Percentiles rank a stretch among this genome's conserved stretches.
phyloP scores from a whole-genome alignment of 768 basidiomycete species.

The Lepiota venenata region DNA sequence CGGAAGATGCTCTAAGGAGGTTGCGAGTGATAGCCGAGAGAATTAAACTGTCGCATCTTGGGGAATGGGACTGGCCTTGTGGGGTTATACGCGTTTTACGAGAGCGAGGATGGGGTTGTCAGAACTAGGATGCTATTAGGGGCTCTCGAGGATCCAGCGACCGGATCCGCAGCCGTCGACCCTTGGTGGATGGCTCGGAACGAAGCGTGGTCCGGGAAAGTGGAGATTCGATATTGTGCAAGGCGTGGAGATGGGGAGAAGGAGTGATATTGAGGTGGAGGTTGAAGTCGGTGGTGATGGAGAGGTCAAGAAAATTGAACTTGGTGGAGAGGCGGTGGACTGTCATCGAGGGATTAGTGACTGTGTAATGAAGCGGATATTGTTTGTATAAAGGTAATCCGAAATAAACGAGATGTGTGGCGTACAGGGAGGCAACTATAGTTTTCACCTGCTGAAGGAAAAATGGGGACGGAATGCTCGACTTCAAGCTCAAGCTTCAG shows the following conservation, averaged over 20 bases:
- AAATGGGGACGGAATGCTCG: too few species aligned
- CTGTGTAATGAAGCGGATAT: background rate
- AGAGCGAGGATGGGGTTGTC: conserved; percentile 28
- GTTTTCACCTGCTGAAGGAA: too few species aligned
- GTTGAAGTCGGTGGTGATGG: conserved; percentile 29
- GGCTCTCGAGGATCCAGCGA: conserved; percentile 40
- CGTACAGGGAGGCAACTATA: too few species aligned
- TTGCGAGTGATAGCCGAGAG: conserved; percentile 25
- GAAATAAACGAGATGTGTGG: too few species aligned
- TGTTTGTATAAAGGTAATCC: too few species aligned
- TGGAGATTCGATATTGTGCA: conserved; percentile 36
- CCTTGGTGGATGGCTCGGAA: conserved; percentile 36
- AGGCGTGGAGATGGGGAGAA: conserved; percentile 44
- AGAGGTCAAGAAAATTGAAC: conserved; percentile 28
- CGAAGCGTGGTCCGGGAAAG: conserved; percentile 30
- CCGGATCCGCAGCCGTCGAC: conserved; percentile 44
- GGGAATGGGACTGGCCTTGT: conserved; percentile 38
- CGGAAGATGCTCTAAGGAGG: conserved; percentile 33
- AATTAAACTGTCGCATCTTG: conserved; percentile 25
- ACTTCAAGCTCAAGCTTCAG: too few species aligned
- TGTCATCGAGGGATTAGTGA: conserved; percentile 34
- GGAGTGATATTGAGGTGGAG: conserved; percentile 36
- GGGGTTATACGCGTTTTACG: conserved; percentile 34
- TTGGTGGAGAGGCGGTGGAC: conserved; percentile 38
- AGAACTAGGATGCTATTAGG: conserved; percentile 41